Evolutionary conservation across 805 yeast species (phyloP).

Genomic region (Priceomyces haplophilus): DNA sequence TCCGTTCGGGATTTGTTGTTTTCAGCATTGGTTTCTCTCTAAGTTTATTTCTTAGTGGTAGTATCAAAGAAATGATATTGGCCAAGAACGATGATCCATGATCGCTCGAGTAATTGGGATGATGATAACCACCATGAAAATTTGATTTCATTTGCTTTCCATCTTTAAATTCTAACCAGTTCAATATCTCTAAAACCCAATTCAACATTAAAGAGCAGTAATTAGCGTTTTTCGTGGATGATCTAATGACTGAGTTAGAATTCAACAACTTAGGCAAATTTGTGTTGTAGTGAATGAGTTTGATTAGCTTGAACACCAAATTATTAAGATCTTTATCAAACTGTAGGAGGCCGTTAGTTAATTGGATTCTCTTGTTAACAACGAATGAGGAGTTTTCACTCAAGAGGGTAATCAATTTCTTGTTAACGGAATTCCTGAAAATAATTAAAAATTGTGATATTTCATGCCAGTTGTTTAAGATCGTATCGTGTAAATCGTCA

Average conservation of each 20-base stretch:
- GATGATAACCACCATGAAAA: slow-evolving; percentile 9
- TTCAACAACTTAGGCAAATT: slow-evolving; percentile 48
- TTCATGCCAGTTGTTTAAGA: slow-evolving; percentile 50
- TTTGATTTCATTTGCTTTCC: slow-evolving; percentile 20
- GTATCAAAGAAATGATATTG: slow-evolving; percentile 43
- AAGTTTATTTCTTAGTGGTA: slow-evolving; percentile 39
- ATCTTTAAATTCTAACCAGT: slow-evolving; percentile 57
- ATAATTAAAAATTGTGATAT: slow-evolving; percentile 37
- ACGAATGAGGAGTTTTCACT: slow-evolving; percentile 23
- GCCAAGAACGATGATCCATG: slow-evolving; percentile 41
- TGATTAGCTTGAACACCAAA: slow-evolving; percentile 34
- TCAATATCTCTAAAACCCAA: slow-evolving; percentile 51
- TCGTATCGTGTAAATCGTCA: slow-evolving; percentile 34
- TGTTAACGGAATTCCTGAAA: slow-evolving; percentile 37
- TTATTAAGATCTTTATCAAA: slow-evolving; percentile 42
- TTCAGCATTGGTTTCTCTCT: slow-evolving; percentile 28
- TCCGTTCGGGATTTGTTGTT: slow-evolving; percentile 18
- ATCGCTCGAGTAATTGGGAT: slow-evolving; percentile 2
- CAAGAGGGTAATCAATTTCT: slow-evolving; percentile 32
- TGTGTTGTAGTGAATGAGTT: slow-evolving; percentile 35
- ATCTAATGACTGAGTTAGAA: slow-evolving; percentile 36
- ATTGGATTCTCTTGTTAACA: slow-evolving; percentile 32
- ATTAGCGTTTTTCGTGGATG: slow-evolving; percentile 11
- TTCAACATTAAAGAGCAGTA: slow-evolving; percentile 39
- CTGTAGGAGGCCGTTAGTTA: slow-evolving; percentile 39